Base-by-base conservation (phyloP, 805 yeast species). In the Pichia membranifaciens region DNA sequence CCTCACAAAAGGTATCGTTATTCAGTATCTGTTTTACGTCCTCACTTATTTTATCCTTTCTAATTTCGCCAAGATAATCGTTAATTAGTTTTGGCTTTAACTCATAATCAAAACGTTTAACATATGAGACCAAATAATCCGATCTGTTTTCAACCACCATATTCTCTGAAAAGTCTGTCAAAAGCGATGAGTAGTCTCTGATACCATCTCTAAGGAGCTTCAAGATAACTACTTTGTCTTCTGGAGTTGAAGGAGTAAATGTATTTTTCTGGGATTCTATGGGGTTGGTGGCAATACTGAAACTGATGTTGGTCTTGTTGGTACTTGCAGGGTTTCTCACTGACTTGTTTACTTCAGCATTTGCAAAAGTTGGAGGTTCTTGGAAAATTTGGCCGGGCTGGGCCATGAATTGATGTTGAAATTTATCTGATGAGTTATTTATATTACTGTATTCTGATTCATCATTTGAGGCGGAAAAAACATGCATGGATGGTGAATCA, bases 41-140 rank as follows among this genome's bases (percentile, higher is more conserved):
- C 13, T 34, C n/a, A 28, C 51, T 45, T 10, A 55, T 48, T 23
- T 54, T 56, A 32, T 61, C 63, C 17, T 56, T 54, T 38, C 55
- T 55, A 4, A 56, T 56, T 40, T 54, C 52, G 13, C 54, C 52
- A 25, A 62, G 49, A 25, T 53, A 55, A 23, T 59, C 65, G 39
- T 56, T 60, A 8, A 63, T 45, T 23, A 52, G 43, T 47, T 57
- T 63, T 9, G 64, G 54, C 44, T 59, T 55, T 20, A 55, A 43
- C 28, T 49, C 51, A 35, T 51, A 48, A 3, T 58, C 57, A 10
- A 51, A 49, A 3, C 43, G 43, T 8, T 47, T 42, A 6, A 61
- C 32, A 39, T 51, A 61, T 8, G 53, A 49, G 7, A 61, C 50
- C 20, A 62, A 42, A 34, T 51, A 62, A 17, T 61, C 64, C 4